phyloP scores from a whole-genome alignment of 306 rosid species.

The Medicago lupulina region DNA sequence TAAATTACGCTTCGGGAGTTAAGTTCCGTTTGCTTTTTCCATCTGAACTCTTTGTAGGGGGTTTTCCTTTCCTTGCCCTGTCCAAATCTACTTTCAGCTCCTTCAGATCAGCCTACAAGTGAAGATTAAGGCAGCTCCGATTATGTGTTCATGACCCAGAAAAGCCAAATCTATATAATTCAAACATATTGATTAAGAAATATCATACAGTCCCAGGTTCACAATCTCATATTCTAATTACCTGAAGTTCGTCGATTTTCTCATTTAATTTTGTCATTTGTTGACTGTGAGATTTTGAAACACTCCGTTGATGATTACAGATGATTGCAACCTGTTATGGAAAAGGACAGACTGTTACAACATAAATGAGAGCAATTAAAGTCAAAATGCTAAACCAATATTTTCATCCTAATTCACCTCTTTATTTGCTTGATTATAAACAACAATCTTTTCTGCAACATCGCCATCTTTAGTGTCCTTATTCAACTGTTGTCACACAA shows the following conservation, averaged over 20 bases:
- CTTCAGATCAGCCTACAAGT: conserved; percentile 71
- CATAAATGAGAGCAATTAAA: conserved; percentile 32
- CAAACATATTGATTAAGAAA: conserved; percentile 35
- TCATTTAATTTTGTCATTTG: conserved; percentile 82
- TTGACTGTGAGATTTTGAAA: conserved; percentile 84
- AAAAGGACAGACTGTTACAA: conserved; percentile 40
- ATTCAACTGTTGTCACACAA: conserved; percentile 66
- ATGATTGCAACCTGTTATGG: conserved; percentile 89
- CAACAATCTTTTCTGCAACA: conserved; percentile 72
- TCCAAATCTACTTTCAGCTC: conserved; percentile 87
- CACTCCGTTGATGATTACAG: conserved; percentile 97
- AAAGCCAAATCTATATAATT: conserved; percentile 20
- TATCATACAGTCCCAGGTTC: conserved; percentile 21
- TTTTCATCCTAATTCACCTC: conserved; percentile 63
- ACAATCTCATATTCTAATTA: conserved; percentile 39
- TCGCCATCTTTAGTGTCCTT: conserved; percentile 78
- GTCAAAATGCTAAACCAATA: conserved; percentile 23
- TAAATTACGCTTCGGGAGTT: conserved; percentile 75
- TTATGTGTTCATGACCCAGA: conserved; percentile 30
- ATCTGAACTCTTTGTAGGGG: conserved; percentile 79
- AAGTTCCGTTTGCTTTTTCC: conserved; percentile 79
- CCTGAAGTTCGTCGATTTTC: conserved; percentile 89
- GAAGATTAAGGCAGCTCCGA: conserved; percentile 31
- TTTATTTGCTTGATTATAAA: conserved; percentile 89
- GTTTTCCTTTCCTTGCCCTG: conserved; percentile 86